Evolutionary conservation across 2,329 filamentous ascomycete genomes (phyloP), one percentile per base, ranked within the genome.

Genomic region (Aspergillus uvarum): DNA sequence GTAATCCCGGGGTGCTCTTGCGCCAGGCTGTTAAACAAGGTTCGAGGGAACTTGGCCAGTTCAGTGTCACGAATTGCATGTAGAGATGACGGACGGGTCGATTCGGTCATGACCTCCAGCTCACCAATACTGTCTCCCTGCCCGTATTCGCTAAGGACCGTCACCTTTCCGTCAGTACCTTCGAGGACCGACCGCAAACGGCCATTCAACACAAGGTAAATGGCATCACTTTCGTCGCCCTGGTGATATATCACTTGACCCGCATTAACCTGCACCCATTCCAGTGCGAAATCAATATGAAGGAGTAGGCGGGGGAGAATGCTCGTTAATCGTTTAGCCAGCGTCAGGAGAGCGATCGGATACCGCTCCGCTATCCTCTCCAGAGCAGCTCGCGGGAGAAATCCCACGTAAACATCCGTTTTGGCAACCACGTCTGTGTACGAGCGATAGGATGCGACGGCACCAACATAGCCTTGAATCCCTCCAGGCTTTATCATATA

Each of bases 51-150:
- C 69, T 96, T 98, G 60, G 96, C 94, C 29, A 99, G 80, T 73
- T 99, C 95, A 0, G 95, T 98, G 65, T 98, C 95, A 59, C 95
- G 90, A 67, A 99, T 99, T 5, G 95, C 95, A 71, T 98, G 94
- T 14, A 99, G 79, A 1, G 94, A 97, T 2, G 91, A 93, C 12
- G 94, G 89, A n/a, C 96, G 87, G 5, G 85, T 87, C 1, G 92
- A 95, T 75, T 99, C 96, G 0, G 96, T 99, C 78, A 99, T 87
- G 32, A 99, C 95, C 74, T 99, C 96, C 1, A 99, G 84, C 74
- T 99, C 95, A 7, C 95, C 95, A 19, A 99, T 92, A 74, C 95
- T 99, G 73, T 99, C 96, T 8, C 96, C 96, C 76, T 99, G 95
- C 4, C 95, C 95, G 70, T 90, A 98, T 74, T 99, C 96, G 12